A percentile compares a stretch with the other conserved stretches of the same genome.
phyloP scores from a whole-genome alignment of 768 basidiomycete genomes.

The Tulasnella sp. region DNA sequence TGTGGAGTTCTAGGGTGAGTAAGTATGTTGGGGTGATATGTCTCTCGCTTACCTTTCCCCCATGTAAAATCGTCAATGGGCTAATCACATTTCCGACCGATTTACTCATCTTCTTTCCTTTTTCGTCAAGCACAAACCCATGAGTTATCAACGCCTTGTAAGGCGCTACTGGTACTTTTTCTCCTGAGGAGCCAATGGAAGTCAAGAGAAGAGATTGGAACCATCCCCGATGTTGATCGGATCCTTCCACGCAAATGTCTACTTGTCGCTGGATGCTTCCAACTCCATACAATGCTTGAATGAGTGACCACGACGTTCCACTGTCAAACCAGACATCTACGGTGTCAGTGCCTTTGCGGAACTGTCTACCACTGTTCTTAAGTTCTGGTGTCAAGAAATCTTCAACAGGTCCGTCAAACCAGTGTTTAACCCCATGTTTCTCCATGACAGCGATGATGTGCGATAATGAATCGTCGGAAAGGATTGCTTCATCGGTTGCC shows the following conservation, averaged over 20 bases:
- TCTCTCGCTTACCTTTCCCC: constrained; percentile 42
- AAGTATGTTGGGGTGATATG: constrained; percentile 7
- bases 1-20: constrained; percentile 21
- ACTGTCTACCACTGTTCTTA: constrained; percentile 32
- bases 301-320: constrained; percentile 84
- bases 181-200: constrained; percentile 40
- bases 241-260: constrained; percentile 87
- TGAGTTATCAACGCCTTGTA: constrained; percentile 82
- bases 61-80: constrained; percentile 67
- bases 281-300: constrained; percentile 28
- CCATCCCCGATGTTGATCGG: constrained; percentile 97
- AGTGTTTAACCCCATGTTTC: constrained; percentile 60
- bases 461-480: constrained; percentile 49
- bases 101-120: constrained; percentile 95
- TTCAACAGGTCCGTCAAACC: constrained; percentile 80
- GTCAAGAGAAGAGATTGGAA: constrained; percentile 94
- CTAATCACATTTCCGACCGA: constrained; percentile 83
- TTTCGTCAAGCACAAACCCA: constrained; percentile 88
- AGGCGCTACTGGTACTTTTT: constrained; percentile 32
- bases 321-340: constrained; percentile 99
- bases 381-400: constrained; percentile 65
- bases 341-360: constrained; percentile 79
- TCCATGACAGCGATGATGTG: constrained; percentile 70
- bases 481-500: constrained; percentile 46
- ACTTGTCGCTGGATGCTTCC: constrained; percentile 32